Percentiles rank a stretch among this genome's conserved stretches.
phyloP scores from a whole-genome alignment of 2,329 filamentous ascomycete species.

The Penicillium hordei region DNA sequence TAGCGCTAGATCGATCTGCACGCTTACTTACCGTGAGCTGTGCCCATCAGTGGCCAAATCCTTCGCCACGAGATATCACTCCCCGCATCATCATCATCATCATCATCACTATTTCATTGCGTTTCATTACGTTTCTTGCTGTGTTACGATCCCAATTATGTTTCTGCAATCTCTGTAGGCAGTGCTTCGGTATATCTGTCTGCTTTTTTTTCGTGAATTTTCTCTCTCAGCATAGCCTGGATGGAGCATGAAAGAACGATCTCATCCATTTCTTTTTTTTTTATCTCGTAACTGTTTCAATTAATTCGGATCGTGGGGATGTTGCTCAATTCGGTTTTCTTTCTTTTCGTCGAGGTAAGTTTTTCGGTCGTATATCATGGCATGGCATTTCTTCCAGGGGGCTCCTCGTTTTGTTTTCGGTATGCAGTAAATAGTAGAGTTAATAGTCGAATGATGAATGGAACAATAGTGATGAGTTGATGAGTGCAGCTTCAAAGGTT shows the following conservation, averaged over 20 bases:
- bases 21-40: slow-evolving; percentile 2
- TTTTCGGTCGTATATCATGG: background rate
- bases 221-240: slow-evolving; percentile 33
- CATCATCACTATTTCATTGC: slow-evolving; percentile 9
- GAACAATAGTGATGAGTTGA: background rate
- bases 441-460: background rate
- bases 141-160: slow-evolving; percentile 12
- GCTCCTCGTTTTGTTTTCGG: background rate
- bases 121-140: slow-evolving; percentile 18
- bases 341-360: background rate
- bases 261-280: slow-evolving; percentile 18
- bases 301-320: slow-evolving; percentile 15
- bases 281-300: slow-evolving; percentile 13
- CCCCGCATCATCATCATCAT: slow-evolving; percentile 1
- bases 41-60: slow-evolving; percentile 11
- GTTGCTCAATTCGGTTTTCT: background rate
- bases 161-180: slow-evolving; percentile 14
- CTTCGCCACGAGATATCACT: background rate
- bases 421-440: background rate
- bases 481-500: background rate
- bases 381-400: background rate
- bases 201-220: slow-evolving; percentile 11
- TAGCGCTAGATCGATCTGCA: slow-evolving; percentile 8
- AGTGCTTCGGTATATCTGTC: slow-evolving; percentile 10
- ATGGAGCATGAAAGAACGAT: slow-evolving; percentile 36